phyloP scores from a whole-genome alignment of 2,329 filamentous ascomycete species.

The Immersiporthe knoxdaviesiana region DNA sequence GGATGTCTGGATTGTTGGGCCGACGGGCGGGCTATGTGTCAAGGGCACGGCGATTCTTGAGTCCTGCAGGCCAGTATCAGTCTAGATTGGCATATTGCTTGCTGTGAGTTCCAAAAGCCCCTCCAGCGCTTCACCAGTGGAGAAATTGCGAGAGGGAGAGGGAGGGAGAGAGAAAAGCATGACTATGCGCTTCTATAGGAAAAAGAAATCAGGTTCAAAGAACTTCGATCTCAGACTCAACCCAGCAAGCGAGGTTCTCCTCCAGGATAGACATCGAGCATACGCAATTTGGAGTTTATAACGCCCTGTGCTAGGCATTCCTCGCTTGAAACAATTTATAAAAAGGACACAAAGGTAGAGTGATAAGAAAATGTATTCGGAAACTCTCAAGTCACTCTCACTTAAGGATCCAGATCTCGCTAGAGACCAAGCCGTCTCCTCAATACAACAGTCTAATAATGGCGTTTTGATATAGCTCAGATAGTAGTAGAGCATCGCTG shows the following conservation, averaged over 20 bases:
- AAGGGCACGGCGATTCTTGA: constrained; percentile 47
- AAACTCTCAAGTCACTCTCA: background rate
- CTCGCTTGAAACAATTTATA: no score
- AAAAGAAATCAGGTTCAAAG: background rate
- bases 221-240: background rate
- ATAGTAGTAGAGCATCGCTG: background rate
- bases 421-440: background rate
- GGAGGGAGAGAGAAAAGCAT: background rate
- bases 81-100: background rate
- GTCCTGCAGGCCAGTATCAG: background rate
- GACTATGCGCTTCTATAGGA: background rate
- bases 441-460: constrained; percentile 5
- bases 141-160: background rate
- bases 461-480: constrained; percentile 1
- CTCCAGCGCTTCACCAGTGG: background rate
- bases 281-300: background rate
- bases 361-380: background rate
- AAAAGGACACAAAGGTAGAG: background rate
- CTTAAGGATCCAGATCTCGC: background rate
- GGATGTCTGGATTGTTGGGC: constrained; percentile 69
- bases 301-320: background rate
- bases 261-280: background rate
- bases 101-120: background rate
- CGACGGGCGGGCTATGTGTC: constrained; percentile 64
- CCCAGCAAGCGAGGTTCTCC: background rate